Base-by-base conservation (phyloP, 306 rosid genomes). In the Abrus precatorius region DNA sequence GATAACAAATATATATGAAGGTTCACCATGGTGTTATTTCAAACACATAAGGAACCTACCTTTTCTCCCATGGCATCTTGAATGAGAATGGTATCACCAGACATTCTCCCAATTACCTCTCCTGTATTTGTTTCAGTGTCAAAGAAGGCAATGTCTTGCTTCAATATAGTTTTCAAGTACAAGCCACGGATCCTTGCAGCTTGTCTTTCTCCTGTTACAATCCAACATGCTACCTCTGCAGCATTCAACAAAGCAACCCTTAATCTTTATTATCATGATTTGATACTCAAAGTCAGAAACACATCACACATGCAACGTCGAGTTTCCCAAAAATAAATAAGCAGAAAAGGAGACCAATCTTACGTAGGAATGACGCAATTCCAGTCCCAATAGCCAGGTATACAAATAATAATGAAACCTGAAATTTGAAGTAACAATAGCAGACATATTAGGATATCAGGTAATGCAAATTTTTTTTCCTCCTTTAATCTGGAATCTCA, bases 21-120 rank as follows among this genome's bases (percentile, higher is more conserved):
- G 40, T 14, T 11, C 36, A 13, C 13, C 14, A 7, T 5, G 28
- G 4, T 48, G n/a, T 48, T 48, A 8, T 64, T 38, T 14, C 10
- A 36, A 34, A 4, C 12, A 33, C 20, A 50, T 14, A 54, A 48
- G 14, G 28, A 40, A 2, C 0, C 32, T 74, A 90, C 98, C 91
- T 91, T 95, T 80, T 95, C 97, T 29, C 97, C 97, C 97, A 92
- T 92, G 78, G 97, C 95, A 14, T 91, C 92, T 85, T 92, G 97
- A 62, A 95, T 95, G 85, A 95, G 94, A 84, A 92, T 86, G 76
- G 97, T 95, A 74, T 92, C 98, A 3, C 98, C 97, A 12, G 97
- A 92, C 98, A 92, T 95, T 76, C 97, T 92, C 3, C 97, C 92
- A 78, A 92, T 88, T 32, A 92, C 90, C 66, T 95, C 97, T 48